Base-by-base conservation (phyloP, 2,329 filamentous ascomycete species). In the Mariannaea sp. region DNA sequence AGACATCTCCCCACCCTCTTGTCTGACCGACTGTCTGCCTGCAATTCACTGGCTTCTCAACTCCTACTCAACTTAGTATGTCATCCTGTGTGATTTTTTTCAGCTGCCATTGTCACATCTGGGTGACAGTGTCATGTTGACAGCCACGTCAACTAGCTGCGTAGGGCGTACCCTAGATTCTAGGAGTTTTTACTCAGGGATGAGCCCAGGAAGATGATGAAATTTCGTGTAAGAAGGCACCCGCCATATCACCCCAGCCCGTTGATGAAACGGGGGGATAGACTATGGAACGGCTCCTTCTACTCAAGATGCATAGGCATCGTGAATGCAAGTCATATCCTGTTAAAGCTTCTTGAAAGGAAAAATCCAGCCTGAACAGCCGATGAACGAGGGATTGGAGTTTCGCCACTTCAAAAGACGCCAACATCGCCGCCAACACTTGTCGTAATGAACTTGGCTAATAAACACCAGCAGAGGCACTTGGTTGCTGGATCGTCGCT, bases 301-400 rank as follows among this genome's bases (percentile, higher is more conserved):
- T 27, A 43, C 50, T 36, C 26, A 53, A 48, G 14, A 32, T 43
- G 50, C 40, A 53, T 53, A 53, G 50, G n/a, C 30, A 22, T 32
- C 50, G 50, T 38, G 45, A 43, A 53, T 48, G 50, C 44, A 42
- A 53, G 44, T 42, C 44, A 48, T 39, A 38, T 53, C 30, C 32
- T 38, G 44, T 40, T 40, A 48, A 49, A 41, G 36, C n/a, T n/a
- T 41, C 27, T 38, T 38, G 36, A 22, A 20, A 17, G 17, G 35
- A 39, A 12, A 39, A 22, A 9, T 39, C 24, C 35, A 19, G 35
- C 35, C 35, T 19, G 35, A 17, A 39, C n/a, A n/a, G n/a, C 13
- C 35, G 10, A 17, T 16, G 19, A 19, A 24, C 2, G 19, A 24
- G 35, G 32, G 35, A 19, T 39, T 39, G 17, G 4, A 39, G 3